phyloP scores from a whole-genome alignment of 192 early-diverging fungal genomes.

The Coemansia furcata region DNA sequence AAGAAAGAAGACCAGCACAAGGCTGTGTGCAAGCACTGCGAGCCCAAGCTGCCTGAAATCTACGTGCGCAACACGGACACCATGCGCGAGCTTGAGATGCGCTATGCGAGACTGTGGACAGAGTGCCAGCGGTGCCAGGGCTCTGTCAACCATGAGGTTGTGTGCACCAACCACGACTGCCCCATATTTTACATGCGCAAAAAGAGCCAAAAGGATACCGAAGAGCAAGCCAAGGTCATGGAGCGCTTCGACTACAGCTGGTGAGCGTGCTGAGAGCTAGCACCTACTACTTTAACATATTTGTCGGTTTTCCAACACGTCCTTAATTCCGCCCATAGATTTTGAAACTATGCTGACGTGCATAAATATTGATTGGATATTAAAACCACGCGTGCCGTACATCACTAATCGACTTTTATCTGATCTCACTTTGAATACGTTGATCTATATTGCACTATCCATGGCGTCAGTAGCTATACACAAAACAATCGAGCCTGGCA shows the following conservation, averaged over 20 bases:
- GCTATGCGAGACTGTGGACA: constrained; percentile 90
- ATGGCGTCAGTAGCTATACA: not conserved
- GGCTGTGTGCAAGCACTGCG: constrained; percentile 83
- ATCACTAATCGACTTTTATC: not conserved
- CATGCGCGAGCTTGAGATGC: constrained; percentile 70
- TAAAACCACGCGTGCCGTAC: not conserved
- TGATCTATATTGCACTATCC: not conserved
- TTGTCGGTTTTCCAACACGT: not conserved
- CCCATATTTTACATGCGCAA: constrained; percentile 99
- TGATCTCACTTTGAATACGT: not conserved
- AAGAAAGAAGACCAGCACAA: constrained; percentile 58
- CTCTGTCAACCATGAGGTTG: constrained; percentile 88
- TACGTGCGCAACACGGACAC: constrained; percentile 71
- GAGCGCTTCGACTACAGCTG: constrained; percentile 73
- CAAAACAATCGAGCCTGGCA: not conserved
- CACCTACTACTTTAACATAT: not conserved
- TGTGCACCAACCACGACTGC: constrained; percentile 94
- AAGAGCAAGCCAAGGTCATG: constrained; percentile 66
- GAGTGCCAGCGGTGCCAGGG: constrained; percentile 98
- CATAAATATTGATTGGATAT: not conserved
- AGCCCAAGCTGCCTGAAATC: constrained; percentile 65
- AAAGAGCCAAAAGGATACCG: constrained; percentile 90
- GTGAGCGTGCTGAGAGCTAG: constrained; percentile 22
- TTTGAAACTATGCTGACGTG: not conserved
- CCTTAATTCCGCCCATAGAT: constrained; percentile 5